Base-by-base conservation (phyloP, 2,329 filamentous ascomycete species). In the Penicillium paneum region DNA sequence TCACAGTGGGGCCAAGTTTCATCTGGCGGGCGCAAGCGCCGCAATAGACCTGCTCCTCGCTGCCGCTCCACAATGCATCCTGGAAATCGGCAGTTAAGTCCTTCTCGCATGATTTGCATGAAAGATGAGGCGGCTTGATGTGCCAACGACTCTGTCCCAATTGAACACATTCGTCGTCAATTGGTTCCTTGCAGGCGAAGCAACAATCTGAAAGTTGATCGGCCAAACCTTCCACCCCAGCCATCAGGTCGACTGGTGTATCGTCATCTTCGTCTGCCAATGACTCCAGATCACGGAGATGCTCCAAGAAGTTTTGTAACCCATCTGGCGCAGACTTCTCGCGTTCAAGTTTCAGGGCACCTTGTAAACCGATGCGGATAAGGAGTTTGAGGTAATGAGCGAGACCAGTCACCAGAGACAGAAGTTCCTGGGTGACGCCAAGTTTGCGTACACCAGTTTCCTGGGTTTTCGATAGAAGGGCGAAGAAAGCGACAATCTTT, bases 401-500 rank as follows among this genome's bases (percentile, higher is more conserved):
- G 48, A 99, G 82, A 34, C 94, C 93, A 36, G 94, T 99, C 49
- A 99, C 94, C 8, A 99, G 82, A 7, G 93, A 96, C n/a, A 99
- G 77, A n/a, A 99, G 82, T 71, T 99, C 94, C 72, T 99, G 94
- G 8, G 94, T 99, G 31, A 99, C 94, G 40, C 94, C 94, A 39
- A 97, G 84, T 70, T 97, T 94, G 54, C 90, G 83, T 35, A 90
- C 86, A n/a, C 88, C 90, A 8, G 87, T 90, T 67, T 97, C 92
- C 70, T 97, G 93, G 1, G 92, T 94, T 72, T 96, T 96, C 6
- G 93, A 96, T 8, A 99, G 81, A 17, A 99, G 79, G 12, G 91
- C 91, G 72, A 99, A 99, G 79, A 99, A 99, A 26, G 93, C 90
- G 6, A 99, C 94, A 51, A 99, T 96, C 75, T 99, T 99, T 76